phyloP scores from a whole-genome alignment of 1,284 basidiomycete genomes.

The Trichosporon ovoides region DNA sequence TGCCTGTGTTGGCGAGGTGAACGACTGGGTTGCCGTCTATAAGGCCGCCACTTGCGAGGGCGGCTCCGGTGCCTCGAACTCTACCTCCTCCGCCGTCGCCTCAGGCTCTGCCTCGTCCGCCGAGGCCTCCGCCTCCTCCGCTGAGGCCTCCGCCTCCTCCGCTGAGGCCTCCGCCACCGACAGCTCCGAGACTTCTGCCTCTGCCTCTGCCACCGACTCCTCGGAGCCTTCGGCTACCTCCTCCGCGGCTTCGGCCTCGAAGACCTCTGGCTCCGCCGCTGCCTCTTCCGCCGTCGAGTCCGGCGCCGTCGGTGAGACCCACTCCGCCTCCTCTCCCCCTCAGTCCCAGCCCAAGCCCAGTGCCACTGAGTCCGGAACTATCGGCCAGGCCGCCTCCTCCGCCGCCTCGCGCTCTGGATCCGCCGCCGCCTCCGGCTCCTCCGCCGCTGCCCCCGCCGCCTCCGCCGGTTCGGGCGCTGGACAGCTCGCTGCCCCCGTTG shows the following conservation, averaged over 20 bases:
- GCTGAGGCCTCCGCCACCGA: background rate
- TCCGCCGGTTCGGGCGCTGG: background rate
- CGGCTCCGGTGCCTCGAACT: background rate
- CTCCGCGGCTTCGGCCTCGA: too few relatives aligned
- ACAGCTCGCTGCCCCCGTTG: background rate
- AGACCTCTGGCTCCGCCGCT: background rate
- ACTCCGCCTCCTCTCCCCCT: background rate
- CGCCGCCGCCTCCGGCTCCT: background rate
- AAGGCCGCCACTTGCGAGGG: background rate
- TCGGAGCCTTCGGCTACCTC: background rate
- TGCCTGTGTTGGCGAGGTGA: background rate
- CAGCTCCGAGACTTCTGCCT: background rate
- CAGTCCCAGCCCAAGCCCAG: background rate
- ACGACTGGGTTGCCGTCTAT: background rate
- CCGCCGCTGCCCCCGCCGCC: background rate
- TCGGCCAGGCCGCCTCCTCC: background rate
- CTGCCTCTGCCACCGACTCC: background rate
- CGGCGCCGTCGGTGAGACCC: background rate
- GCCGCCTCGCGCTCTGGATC: background rate
- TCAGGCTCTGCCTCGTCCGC: background rate
- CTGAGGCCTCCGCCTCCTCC: background rate
- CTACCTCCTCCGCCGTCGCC: background rate
- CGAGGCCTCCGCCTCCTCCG: background rate
- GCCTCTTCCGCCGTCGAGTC: background rate
- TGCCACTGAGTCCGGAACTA: background rate